These are phyloP conservation scores for Collybia mongolica DNA, from an alignment of 768 basidiomycete genomes.

Conservation along the genomic window DNA sequence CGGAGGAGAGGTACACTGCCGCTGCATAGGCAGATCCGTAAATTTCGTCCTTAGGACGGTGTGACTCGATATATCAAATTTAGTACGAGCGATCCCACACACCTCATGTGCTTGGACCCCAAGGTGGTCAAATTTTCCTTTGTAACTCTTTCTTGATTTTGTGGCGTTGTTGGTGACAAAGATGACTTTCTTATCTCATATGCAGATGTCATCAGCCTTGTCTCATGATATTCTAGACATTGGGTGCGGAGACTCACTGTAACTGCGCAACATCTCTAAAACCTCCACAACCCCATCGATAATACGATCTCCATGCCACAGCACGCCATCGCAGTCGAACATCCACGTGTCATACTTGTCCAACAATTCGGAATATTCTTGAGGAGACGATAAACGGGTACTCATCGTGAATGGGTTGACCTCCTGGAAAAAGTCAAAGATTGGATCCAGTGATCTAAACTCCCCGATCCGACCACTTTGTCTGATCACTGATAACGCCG, in stretches of 20 bases:
- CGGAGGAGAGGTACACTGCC: conserved; percentile 77
- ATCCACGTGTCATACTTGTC: conserved; percentile 89
- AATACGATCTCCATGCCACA: conserved; percentile 83
- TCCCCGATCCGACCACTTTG: not conserved
- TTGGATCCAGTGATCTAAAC: conserved; percentile 5
- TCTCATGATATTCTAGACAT: conserved; percentile 6
- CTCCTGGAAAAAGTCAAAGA: not conserved
- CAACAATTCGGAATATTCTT: conserved; percentile 48
- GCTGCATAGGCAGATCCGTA: conserved; percentile 89
- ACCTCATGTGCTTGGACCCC: conserved; percentile 85
- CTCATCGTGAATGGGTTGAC: conserved; percentile 22
- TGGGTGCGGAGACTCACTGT: conserved; percentile 48
- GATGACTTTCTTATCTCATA: conserved; percentile 74
- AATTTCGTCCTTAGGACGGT: conserved; percentile 77
- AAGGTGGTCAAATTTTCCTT: conserved; percentile 87
- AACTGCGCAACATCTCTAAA: conserved; percentile 64
- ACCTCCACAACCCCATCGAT: conserved; percentile 81
- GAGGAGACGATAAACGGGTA: conserved; percentile 35
- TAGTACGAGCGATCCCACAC: conserved; percentile 24
- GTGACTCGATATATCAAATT: not conserved
- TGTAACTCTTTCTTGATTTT: conserved; percentile 87
- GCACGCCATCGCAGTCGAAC: conserved; percentile 95
- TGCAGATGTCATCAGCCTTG: conserved; percentile 3
- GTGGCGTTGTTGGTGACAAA: conserved; percentile 99
- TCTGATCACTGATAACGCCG: too few relatives aligned